phyloP scores from a whole-genome alignment of 164 flowering plant genomes.

The Euptelea pleiosperma region DNA sequence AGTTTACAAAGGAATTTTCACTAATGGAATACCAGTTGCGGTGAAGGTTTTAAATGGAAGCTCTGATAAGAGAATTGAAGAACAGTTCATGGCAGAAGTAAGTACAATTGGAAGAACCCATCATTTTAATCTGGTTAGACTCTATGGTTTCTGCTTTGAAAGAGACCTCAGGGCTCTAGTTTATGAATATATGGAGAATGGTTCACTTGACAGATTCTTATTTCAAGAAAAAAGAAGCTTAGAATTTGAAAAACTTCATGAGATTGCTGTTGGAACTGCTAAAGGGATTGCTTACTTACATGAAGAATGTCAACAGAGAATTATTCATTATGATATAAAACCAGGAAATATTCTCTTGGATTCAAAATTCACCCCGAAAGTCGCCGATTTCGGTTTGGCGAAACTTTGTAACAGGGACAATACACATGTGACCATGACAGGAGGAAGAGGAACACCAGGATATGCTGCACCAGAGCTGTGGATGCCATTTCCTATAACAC shows the following conservation, averaged over 20 bases:
- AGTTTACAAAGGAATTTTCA: conserved; percentile 21
- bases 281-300: conserved; percentile 22
- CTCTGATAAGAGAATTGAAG: conserved; percentile 14
- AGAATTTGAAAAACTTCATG: conserved; percentile 16
- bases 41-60: conserved; percentile 24
- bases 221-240: conserved; percentile 7
- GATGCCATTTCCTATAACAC: conserved; percentile 20
- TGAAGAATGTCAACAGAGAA: conserved; percentile 26
- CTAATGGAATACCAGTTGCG: conserved; percentile 13
- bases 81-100: conserved; percentile 31
- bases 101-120: conserved; percentile 28
- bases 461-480: conserved; percentile 29
- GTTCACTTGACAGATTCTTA: conserved; percentile 26
- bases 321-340: conserved; percentile 31
- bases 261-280: conserved; percentile 23
- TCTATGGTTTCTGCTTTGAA: conserved; percentile 28
- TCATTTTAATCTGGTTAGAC: conserved; percentile 28
- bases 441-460: conserved; percentile 25
- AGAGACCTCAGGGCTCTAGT: conserved; percentile 13
- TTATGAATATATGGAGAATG: conserved; percentile 26
- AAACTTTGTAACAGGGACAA: conserved; percentile 24
- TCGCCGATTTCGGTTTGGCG: conserved; percentile 29
- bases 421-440: conserved; percentile 20
- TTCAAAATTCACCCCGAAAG: conserved; percentile 14
- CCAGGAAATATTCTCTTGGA: conserved; percentile 28